Evolutionary conservation across 371 early-diverging fungal species (phyloP).

Genomic region (Mortierella polycephala): DNA sequence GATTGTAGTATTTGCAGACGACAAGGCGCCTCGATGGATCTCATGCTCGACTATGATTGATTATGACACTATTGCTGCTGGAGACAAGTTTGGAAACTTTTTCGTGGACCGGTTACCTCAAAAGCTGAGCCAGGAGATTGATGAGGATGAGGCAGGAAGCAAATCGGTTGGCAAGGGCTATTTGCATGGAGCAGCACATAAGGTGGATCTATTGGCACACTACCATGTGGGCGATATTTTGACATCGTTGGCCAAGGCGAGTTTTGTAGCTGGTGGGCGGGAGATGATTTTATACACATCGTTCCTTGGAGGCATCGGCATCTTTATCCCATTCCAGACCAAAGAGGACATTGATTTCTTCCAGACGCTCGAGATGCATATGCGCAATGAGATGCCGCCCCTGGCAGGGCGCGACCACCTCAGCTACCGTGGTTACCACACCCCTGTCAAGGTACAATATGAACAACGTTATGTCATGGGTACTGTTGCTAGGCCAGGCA

Average conservation of each 20-base stretch:
- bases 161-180: constrained; percentile 79
- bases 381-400: constrained; percentile 82
- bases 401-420: constrained; percentile 92
- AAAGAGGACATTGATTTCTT: constrained; percentile 95
- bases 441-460: constrained; percentile 73
- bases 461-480: background rate
- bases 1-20: constrained; percentile 92
- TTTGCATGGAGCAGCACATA: constrained; percentile 88
- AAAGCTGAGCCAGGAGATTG: constrained; percentile 75
- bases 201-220: constrained; percentile 76
- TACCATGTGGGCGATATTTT: constrained; percentile 90
- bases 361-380: constrained; percentile 90
- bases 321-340: constrained; percentile 87
- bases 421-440: constrained; percentile 81
- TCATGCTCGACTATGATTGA: constrained; percentile 86
- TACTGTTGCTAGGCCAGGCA: background rate
- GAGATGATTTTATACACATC: constrained; percentile 90
- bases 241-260: constrained; percentile 81
- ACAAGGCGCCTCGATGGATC: constrained; percentile 90
- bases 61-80: constrained; percentile 92
- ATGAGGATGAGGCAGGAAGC: constrained; percentile 90
- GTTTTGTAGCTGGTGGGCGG: constrained; percentile 86
- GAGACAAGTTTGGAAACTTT: constrained; percentile 97
- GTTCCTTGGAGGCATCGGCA: constrained; percentile 84
- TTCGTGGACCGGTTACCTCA: constrained; percentile 81